Evolutionary conservation across 208 protist species (phyloP).

Genomic region (Naegleria gruberi): DNA sequence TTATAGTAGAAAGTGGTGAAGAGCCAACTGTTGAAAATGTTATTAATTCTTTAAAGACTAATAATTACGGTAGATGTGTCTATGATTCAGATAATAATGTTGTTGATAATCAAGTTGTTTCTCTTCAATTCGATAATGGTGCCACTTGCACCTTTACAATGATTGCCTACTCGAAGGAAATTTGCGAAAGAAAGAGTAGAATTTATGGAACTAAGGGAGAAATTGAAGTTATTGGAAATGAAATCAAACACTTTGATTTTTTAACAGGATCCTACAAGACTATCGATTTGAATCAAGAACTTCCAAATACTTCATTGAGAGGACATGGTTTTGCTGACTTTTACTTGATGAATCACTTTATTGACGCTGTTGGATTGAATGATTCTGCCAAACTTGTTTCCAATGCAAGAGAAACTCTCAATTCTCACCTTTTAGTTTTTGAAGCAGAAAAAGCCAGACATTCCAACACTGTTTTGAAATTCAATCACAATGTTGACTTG

Average conservation of each 20-base stretch:
- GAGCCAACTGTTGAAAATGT: slow-evolving; percentile 9
- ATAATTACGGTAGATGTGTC: slow-evolving; percentile 1
- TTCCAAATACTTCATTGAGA: not conserved
- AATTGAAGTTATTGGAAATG: not conserved
- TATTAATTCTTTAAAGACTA: not conserved
- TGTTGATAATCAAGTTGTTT: slow-evolving; percentile 22
- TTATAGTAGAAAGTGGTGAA: not conserved
- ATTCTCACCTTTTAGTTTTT: slow-evolving; percentile 4
- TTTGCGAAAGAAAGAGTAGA: not conserved
- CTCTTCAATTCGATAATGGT: not conserved
- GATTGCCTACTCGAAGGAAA: slow-evolving; percentile 1
- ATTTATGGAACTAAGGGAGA: not conserved
- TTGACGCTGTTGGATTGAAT: not conserved
- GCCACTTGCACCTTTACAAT: slow-evolving; percentile 1
- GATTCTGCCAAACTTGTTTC: not conserved
- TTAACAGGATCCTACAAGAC: not conserved
- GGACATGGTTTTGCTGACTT: not conserved
- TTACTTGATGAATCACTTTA: slow-evolving; percentile 6
- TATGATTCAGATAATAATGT: slow-evolving; percentile 19
- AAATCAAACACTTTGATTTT: not conserved
- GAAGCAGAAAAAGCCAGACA: not conserved
- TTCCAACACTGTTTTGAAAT: not conserved
- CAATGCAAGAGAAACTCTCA: not conserved
- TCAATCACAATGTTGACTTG: not conserved
- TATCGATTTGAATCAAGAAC: not conserved